Base-by-base conservation (phyloP, 768 basidiomycete genomes). In the Pseudohyphozyma bogoriensis region DNA sequence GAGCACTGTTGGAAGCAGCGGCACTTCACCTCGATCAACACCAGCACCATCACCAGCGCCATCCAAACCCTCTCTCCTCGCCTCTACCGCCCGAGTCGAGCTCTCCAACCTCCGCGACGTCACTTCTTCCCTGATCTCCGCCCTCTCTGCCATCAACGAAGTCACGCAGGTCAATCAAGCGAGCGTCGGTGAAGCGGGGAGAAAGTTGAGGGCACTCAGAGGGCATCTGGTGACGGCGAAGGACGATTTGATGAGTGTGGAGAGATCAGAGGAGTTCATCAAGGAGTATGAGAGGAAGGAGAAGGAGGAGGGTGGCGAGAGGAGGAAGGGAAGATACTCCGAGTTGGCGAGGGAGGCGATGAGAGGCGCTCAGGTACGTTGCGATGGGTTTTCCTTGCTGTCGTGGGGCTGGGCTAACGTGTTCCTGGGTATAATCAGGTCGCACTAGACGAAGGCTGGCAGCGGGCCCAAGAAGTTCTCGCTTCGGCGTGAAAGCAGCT, bases 101-200 rank as follows among this genome's bases (percentile, higher is more conserved):
- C 77, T 91, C 51, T 77, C 81, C 4, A 79, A 85, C 64, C 77
- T 90, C 59, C 84, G 88, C 45, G 79, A 82, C 28, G 80, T 83
- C 71, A 91, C 89, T 0, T 73, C 82, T 12, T 85, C 86, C 12
- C 80, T 90, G 54, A 82, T 85, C 49, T 76, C 83, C 28, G 85
- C 87, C 15, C 79, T 92, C 47, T 80, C 83, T 3, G 81, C 83
- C 36, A 82, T 90, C 65, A 87, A 85, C 29, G 89, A 92, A 69
- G 86, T 89, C 61, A 85, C 87, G 18, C 89, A 92, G 71, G 87
- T 89, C 52, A 88, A 89, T 69, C 83, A 84, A 13, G 89, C 86
- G 1, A 85, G 84, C 6, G 85, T 86, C 13, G 83, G 87, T 1
- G 89, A 92, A 59, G 85, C 88, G 0, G 87, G 87, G 49, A 80